Conservation (phyloP, 2,329 filamentous ascomycete species). For the Penicillium sclerotigenum region DNA sequence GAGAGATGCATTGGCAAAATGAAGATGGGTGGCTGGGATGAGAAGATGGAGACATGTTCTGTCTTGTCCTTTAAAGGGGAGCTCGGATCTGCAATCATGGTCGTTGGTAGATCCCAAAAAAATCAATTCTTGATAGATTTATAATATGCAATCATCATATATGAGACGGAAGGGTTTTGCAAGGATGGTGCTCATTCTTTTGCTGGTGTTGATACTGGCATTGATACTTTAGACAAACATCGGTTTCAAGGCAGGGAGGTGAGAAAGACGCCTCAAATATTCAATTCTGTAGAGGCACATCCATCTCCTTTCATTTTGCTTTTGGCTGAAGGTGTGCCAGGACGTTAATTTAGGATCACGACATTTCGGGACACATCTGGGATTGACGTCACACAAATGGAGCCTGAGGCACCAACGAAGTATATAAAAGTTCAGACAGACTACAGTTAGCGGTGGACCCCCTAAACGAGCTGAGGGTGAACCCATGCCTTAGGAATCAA, state of each 20-base stretch:
- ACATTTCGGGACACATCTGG: not conserved
- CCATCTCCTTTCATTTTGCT: not conserved
- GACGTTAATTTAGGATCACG: not conserved
- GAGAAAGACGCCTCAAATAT: not conserved
- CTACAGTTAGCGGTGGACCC: too few species aligned
- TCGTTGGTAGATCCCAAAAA: not conserved
- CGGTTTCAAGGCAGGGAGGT: not conserved
- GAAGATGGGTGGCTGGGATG: conserved; percentile 61
- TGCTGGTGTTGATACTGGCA: not conserved
- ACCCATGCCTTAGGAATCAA: too few species aligned
- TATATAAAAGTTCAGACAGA: too few species aligned
- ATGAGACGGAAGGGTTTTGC: not conserved
- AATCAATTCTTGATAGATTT: not conserved
- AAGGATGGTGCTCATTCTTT: not conserved
- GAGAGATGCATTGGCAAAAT: conserved; percentile 69
- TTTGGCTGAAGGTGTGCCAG: not conserved
- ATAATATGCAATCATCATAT: not conserved
- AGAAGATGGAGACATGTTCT: conserved; percentile 25
- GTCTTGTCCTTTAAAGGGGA: not conserved
- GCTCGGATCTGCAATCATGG: not conserved
- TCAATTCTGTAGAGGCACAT: not conserved
- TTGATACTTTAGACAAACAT: not conserved
- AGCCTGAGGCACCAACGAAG: not conserved
- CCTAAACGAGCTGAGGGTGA: too few species aligned
- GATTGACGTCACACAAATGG: not conserved